A percentile compares a stretch with the other conserved stretches of the same genome.
Evolutionary conservation across 2,329 filamentous ascomycete genomes (phyloP).

Genomic region (Aspergillus clavatus): DNA sequence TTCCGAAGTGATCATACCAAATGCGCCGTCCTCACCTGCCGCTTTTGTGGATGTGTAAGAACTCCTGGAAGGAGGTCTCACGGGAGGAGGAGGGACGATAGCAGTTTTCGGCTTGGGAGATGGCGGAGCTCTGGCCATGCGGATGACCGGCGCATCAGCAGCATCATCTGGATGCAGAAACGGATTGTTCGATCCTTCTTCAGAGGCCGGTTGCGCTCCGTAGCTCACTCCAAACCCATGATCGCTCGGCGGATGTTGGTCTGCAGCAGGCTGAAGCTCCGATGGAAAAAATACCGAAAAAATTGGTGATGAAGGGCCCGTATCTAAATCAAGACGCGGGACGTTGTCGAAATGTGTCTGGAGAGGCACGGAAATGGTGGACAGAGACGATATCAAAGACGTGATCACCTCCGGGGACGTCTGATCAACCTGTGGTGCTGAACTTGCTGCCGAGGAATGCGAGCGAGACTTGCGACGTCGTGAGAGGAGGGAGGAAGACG

Average conservation of each 20-base stretch:
- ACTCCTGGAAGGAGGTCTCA: slow-evolving; percentile 34
- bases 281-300: slow-evolving; percentile 24
- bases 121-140: slow-evolving; percentile 75
- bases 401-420: slow-evolving; percentile 51
- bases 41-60: slow-evolving; percentile 34
- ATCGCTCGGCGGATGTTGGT: slow-evolving; percentile 19
- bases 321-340: slow-evolving; percentile 40
- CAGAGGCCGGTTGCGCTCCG: slow-evolving; percentile 56
- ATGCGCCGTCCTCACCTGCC: slow-evolving; percentile 31
- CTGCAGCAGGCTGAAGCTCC: slow-evolving; percentile 23
- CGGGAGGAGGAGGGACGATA: slow-evolving; percentile 18
- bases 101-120: slow-evolving; percentile 66
- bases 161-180: slow-evolving; percentile 53
- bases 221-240: slow-evolving; percentile 67
- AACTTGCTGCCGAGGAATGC: slow-evolving; percentile 26
- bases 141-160: slow-evolving; percentile 65
- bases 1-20: slow-evolving; percentile 39
- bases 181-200: slow-evolving; percentile 47
- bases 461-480: slow-evolving; percentile 45
- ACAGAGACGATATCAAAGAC: slow-evolving; percentile 58
- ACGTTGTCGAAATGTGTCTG: slow-evolving; percentile 64
- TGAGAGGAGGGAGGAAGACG: slow-evolving; percentile 28
- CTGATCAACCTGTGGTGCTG: slow-evolving; percentile 33
- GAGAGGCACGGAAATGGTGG: slow-evolving; percentile 58
- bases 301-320: slow-evolving; percentile 32